Evolutionary conservation across 1,284 basidiomycete genomes (phyloP).

Genomic region (Cryptococcus jaspeensis): DNA sequence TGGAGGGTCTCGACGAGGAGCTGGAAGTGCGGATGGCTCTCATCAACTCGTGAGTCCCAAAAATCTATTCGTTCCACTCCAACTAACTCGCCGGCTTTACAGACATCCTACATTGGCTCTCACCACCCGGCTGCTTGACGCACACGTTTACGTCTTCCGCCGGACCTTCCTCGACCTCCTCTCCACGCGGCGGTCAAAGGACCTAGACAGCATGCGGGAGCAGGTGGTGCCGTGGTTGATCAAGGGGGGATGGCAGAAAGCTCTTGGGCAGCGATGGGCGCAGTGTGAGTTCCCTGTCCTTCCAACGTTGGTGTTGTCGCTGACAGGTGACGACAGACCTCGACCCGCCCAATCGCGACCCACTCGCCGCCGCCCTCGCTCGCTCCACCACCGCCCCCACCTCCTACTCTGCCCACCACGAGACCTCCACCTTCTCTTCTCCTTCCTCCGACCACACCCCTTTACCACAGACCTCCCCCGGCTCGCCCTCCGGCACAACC

Average conservation of each 20-base stretch:
- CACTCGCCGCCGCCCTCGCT: slow-evolving; percentile 47
- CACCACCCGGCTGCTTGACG: slow-evolving; percentile 71
- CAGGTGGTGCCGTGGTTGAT: slow-evolving; percentile 88
- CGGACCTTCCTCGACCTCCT: slow-evolving; percentile 71
- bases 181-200: slow-evolving; percentile 59
- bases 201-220: slow-evolving; percentile 75
- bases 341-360: slow-evolving; percentile 42
- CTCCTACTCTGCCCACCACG: slow-evolving; percentile 14
- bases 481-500: slow-evolving; percentile 8
- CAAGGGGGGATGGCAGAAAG: slow-evolving; percentile 67
- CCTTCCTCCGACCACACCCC: slow-evolving; percentile 22
- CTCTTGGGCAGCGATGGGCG: slow-evolving; percentile 41
- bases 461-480: slow-evolving; percentile 11
- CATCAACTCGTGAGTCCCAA: slow-evolving; percentile 60
- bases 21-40: slow-evolving; percentile 70
- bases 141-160: slow-evolving; percentile 85
- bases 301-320: not conserved
- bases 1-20: slow-evolving; percentile 67
- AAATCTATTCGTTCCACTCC: not conserved
- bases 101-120: slow-evolving; percentile 74
- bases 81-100: not conserved
- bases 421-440: slow-evolving; percentile 14
- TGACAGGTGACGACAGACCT: slow-evolving; percentile 31
- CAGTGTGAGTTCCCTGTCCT: slow-evolving; percentile 30
- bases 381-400: slow-evolving; percentile 42